Evolutionary conservation across 495 filamentous ascomycete species (phyloP).

Genomic region (Articulospora tetracladia): DNA sequence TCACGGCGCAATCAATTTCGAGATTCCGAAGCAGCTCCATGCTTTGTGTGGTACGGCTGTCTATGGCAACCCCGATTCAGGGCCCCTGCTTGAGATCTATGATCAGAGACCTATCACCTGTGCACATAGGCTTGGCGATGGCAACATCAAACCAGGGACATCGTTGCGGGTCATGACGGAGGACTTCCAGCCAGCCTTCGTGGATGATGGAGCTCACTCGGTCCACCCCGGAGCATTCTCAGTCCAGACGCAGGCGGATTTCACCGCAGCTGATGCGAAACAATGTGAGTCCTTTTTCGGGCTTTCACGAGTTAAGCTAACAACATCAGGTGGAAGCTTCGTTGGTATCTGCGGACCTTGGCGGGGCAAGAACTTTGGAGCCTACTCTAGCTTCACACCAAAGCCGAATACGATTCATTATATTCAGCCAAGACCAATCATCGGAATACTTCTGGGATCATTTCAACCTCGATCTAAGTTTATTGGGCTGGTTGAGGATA

Average conservation of each 20-base stretch:
- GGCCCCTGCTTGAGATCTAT: not conserved
- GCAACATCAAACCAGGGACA: not conserved
- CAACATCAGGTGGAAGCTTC: not conserved
- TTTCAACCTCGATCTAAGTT: not conserved
- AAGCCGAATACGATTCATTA: not conserved
- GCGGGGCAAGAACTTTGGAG: not conserved
- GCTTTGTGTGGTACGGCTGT: not conserved
- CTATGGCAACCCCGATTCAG: not conserved
- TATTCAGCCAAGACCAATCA: not conserved
- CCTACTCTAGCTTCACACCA: not conserved
- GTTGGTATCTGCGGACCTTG: not conserved
- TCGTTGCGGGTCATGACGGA: not conserved
- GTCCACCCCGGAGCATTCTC: not conserved
- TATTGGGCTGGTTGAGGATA: not conserved
- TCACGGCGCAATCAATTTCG: not conserved
- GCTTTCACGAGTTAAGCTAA: not conserved
- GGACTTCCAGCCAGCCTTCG: not conserved
- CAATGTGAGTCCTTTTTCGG: not conserved
- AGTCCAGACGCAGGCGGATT: not conserved
- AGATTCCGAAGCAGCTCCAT: not conserved
- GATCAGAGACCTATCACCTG: not conserved
- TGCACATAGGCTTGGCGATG: not conserved
- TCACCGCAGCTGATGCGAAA: not conserved
- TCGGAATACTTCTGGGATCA: not conserved
- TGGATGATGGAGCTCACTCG: not conserved